A percentile compares a stretch with the other conserved stretches of the same genome.
Conservation (phyloP, 495 filamentous ascomycete genomes). For the Podospora didyma region DNA sequence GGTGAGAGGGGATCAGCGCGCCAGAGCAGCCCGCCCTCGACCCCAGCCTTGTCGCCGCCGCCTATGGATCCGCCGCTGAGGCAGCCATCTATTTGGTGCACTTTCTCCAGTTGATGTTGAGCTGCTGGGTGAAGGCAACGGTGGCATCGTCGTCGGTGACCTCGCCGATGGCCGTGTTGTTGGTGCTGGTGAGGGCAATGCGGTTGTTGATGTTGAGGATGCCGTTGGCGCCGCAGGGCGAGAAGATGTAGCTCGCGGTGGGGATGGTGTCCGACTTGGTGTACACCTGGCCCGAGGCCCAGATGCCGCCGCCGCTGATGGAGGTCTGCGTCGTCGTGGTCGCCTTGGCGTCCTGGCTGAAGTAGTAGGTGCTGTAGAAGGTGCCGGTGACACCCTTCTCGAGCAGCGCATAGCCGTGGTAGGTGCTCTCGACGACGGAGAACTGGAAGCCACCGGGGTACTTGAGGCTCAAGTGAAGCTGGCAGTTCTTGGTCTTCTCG, state of each 20-base stretch:
- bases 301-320: conserved; percentile 44
- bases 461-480: conserved; percentile 53
- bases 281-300: conserved; percentile 50
- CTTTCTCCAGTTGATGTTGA: conserved; percentile 48
- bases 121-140: conserved; percentile 51
- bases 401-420: conserved; percentile 55
- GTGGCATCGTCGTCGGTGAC: conserved; percentile 56
- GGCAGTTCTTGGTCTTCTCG: conserved; percentile 55
- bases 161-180: conserved; percentile 40
- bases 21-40: not conserved
- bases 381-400: conserved; percentile 50
- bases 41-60: not conserved
- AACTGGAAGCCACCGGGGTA: conserved; percentile 59
- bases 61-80: not conserved
- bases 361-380: conserved; percentile 57
- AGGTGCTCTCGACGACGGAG: conserved; percentile 49
- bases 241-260: conserved; percentile 52
- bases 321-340: conserved; percentile 50
- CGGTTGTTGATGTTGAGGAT: conserved; percentile 60
- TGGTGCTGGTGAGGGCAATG: conserved; percentile 45
- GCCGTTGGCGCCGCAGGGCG: conserved; percentile 51
- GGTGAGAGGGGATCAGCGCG: not conserved
- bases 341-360: conserved; percentile 44
- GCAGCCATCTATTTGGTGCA: conserved; percentile 31
- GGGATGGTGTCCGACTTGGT: conserved; percentile 52